Evolutionary conservation across 257 asterid genomes (phyloP).

Genomic region (Lavandula angustifolia): DNA sequence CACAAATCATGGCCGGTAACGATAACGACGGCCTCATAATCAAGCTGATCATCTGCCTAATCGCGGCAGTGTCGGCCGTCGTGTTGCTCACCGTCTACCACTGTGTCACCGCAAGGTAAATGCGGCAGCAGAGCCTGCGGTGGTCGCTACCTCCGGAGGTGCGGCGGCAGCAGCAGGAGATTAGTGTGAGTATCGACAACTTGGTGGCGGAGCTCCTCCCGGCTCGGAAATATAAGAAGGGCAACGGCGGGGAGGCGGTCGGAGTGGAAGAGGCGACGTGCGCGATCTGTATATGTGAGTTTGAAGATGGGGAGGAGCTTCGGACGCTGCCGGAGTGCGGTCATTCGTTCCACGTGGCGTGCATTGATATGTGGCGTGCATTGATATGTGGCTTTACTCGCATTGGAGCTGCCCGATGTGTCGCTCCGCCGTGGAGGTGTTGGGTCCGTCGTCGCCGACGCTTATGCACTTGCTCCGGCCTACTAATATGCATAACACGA

Average conservation of each 20-base stretch:
- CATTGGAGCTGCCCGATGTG: constrained; percentile 38
- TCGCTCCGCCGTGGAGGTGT: constrained; percentile 26
- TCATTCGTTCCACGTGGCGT: constrained; percentile 36
- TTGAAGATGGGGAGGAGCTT: constrained; percentile 34
- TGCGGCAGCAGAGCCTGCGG: constrained; percentile 10
- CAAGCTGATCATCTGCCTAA: constrained; percentile 31
- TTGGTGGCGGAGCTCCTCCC: constrained; percentile 37
- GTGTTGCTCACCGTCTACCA: constrained; percentile 33
- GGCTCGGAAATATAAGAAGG: constrained; percentile 7
- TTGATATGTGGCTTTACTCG: constrained; percentile 40
- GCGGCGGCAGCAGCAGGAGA: constrained; percentile 6
- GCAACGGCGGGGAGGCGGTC: not conserved
- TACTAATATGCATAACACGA: not conserved
- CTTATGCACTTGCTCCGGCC: constrained; percentile 30
- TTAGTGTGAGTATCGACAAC: constrained; percentile 28
- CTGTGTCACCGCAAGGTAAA: constrained; percentile 22
- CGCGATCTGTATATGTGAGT: constrained; percentile 32
- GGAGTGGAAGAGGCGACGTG: constrained; percentile 23
- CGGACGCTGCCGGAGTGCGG: constrained; percentile 32
- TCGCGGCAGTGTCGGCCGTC: constrained; percentile 26
- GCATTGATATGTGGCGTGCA: constrained; percentile 34
- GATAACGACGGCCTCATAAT: constrained; percentile 16
- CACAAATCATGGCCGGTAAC: constrained; percentile 14
- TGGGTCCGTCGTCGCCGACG: constrained; percentile 17
- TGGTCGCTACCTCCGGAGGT: constrained; percentile 12